Percentiles rank a stretch among this genome's conserved stretches.
phyloP scores from a whole-genome alignment of 139 green algal species.

The Coelastrella sp. region DNA sequence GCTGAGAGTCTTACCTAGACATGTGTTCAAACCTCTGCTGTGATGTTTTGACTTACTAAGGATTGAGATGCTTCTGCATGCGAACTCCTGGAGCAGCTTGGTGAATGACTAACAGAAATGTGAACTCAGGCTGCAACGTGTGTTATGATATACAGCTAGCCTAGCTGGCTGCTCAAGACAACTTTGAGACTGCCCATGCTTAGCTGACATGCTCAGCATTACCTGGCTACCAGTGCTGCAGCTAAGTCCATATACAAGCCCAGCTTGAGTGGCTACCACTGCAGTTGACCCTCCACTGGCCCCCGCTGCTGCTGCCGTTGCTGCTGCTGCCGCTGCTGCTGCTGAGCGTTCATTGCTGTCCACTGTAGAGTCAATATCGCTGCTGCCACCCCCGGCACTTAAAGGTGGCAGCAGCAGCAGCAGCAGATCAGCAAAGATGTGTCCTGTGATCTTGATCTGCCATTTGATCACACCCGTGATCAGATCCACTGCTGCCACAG shows the following conservation, averaged over 20 bases:
- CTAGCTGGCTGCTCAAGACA: background rate
- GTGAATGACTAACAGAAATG: no score
- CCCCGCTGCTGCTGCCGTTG: background rate
- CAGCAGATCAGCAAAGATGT: slow-evolving; percentile 53
- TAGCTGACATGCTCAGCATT: background rate
- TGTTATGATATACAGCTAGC: background rate
- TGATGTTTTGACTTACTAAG: background rate
- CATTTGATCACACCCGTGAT: background rate
- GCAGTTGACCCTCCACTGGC: background rate
- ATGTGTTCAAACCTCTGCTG: background rate
- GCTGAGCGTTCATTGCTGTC: background rate
- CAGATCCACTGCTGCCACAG: slow-evolving; percentile 1
- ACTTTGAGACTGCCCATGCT: background rate
- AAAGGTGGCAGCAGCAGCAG: slow-evolving; percentile 3
- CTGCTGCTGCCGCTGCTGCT: slow-evolving; percentile 20
- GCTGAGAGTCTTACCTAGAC: background rate
- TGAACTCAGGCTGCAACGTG: no score
- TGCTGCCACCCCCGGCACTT: background rate
- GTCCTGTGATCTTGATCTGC: background rate
- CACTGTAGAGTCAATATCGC: background rate
- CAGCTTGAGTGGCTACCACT: background rate
- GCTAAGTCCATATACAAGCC: background rate
- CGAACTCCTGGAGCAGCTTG: no score
- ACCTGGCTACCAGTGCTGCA: background rate
- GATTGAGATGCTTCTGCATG: background rate